A percentile compares a stretch with the other conserved stretches of the same genome.
Conservation (phyloP, 148 eudicot genomes). For the Rhododendron ferrugineum region DNA sequence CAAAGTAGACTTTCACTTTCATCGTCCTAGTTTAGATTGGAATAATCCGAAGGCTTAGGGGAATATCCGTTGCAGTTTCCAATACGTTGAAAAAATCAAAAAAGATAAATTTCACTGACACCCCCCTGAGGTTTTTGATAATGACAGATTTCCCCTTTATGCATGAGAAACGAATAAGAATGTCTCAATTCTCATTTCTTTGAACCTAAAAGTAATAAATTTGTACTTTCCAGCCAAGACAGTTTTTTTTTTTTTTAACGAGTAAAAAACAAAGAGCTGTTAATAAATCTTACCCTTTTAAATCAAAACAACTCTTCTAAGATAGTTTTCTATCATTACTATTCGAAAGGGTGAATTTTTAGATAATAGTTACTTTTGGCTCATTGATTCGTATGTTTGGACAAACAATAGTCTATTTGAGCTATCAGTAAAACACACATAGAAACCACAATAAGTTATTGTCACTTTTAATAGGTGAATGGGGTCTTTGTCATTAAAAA, state of each 20-base stretch:
- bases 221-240: not conserved
- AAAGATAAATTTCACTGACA: not conserved
- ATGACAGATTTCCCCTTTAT: not conserved
- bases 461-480: too few relatives aligned
- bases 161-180: not conserved
- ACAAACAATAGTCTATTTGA: not conserved
- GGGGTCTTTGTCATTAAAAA: too few relatives aligned
- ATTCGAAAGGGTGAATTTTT: not conserved
- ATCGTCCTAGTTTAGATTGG: not conserved
- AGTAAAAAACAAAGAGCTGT: not conserved
- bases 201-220: too few relatives aligned
- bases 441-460: too few relatives aligned
- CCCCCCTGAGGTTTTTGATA: not conserved
- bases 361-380: not conserved
- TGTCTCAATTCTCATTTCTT: not conserved
- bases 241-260: too few relatives aligned
- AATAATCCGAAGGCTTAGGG: not conserved
- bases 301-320: not conserved
- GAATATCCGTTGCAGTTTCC: not conserved
- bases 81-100: not conserved
- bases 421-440: too few relatives aligned
- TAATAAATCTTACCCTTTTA: too few relatives aligned
- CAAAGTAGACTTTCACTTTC: not conserved
- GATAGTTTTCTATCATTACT: too few relatives aligned
- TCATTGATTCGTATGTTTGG: not conserved